phyloP scores from a whole-genome alignment of 805 yeast species.

The Brettanomyces bruxellensis region DNA sequence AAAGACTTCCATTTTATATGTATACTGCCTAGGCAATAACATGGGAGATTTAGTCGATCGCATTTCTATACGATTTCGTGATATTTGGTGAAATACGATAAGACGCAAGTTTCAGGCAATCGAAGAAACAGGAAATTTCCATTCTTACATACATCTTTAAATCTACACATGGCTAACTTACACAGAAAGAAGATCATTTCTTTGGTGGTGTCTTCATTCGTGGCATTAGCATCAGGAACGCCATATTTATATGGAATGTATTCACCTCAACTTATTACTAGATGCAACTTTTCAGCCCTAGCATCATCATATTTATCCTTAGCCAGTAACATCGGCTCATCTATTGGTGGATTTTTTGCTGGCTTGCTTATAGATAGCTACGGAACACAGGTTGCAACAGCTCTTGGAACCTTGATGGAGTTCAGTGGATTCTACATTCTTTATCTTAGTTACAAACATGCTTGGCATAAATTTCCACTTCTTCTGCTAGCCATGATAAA shows the following conservation, averaged over 20 bases:
- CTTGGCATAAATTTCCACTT: conserved; percentile 29
- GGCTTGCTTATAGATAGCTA: conserved; percentile 56
- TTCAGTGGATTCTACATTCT: conserved; percentile 47
- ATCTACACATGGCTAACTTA: not conserved
- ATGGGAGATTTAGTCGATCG: too few relatives aligned
- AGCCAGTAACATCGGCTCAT: conserved; percentile 53
- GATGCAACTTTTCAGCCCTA: conserved; percentile 47
- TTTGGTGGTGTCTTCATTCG: conserved; percentile 26
- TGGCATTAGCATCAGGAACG: conserved; percentile 64
- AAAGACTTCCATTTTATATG: too few relatives aligned
- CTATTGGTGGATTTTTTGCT: conserved; percentile 62
- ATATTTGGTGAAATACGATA: too few relatives aligned
- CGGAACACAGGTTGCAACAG: conserved; percentile 47
- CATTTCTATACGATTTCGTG: too few relatives aligned
- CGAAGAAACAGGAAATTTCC: too few relatives aligned
- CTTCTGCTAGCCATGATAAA: conserved; percentile 41
- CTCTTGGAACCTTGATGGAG: conserved; percentile 46
- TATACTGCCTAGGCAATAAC: too few relatives aligned
- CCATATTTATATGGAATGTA: conserved; percentile 69
- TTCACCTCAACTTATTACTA: conserved; percentile 58
- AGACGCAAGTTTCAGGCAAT: too few relatives aligned
- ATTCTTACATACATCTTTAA: too few relatives aligned
- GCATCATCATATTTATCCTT: conserved; percentile 59
- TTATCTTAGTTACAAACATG: conserved; percentile 34
- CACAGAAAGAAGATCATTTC: conserved; percentile 6